Evolutionary conservation across 1,284 basidiomycete genomes (phyloP).

Genomic region (Tilletia indica): DNA sequence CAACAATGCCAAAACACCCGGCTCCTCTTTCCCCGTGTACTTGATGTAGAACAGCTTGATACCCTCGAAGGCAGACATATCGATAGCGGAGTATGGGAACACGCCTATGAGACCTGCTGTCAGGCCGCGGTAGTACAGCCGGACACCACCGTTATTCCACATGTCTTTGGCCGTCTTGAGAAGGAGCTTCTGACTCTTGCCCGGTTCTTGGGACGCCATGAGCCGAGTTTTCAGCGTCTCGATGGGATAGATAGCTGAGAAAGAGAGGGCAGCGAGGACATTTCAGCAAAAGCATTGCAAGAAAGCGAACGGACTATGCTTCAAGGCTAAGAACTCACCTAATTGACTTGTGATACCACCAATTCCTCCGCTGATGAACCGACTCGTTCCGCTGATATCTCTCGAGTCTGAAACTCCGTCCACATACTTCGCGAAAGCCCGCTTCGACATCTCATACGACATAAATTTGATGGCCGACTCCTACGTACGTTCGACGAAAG

Average conservation of each 20-base stretch:
- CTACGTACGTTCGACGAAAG: conserved; percentile 64
- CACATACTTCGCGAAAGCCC: conserved; percentile 85
- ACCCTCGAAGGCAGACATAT: conserved; percentile 58
- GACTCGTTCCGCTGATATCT: conserved; percentile 83
- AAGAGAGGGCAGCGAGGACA: not conserved
- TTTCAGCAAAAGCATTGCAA: not conserved
- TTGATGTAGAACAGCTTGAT: conserved; percentile 58
- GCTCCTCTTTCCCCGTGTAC: conserved; percentile 57
- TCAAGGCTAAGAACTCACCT: conserved; percentile 29
- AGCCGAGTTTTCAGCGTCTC: conserved; percentile 55
- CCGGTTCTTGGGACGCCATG: conserved; percentile 73
- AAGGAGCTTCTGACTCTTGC: conserved; percentile 62
- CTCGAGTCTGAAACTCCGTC: conserved; percentile 84
- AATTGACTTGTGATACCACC: conserved; percentile 93
- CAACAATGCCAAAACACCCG: conserved; percentile 56
- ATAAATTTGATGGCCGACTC: conserved; percentile 99
- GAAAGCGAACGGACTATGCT: not conserved
- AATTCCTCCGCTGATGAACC: conserved; percentile 91
- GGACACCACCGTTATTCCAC: conserved; percentile 74
- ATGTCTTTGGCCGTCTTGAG: conserved; percentile 67
- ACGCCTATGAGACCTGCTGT: conserved; percentile 62
- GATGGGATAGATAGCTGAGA: conserved; percentile 51
- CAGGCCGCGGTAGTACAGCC: conserved; percentile 87
- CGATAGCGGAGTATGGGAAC: conserved; percentile 58
- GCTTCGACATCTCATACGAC: conserved; percentile 92